phyloP scores from a whole-genome alignment of 2,329 filamentous ascomycete genomes.

The Endocalyx cinctus region DNA sequence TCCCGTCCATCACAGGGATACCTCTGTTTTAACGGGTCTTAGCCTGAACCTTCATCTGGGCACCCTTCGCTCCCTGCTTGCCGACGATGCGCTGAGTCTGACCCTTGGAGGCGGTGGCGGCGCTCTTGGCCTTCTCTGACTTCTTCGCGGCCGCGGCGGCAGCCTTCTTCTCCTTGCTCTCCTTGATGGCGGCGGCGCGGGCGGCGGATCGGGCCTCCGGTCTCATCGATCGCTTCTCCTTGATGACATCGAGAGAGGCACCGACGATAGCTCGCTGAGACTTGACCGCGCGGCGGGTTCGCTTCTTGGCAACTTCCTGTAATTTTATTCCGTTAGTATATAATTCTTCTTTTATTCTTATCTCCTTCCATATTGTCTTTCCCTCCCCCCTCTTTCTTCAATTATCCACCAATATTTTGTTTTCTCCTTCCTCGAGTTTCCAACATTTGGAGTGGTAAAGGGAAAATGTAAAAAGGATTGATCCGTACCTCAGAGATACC shows the following conservation, averaged over 20 bases:
- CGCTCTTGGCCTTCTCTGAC: conserved; percentile 97
- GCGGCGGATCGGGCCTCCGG: conserved; percentile 93
- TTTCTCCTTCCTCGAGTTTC: too few species aligned
- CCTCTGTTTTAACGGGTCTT: conserved; percentile 76
- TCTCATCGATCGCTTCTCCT: conserved; percentile 93
- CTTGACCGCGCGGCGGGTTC: conserved; percentile 96
- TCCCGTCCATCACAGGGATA: conserved; percentile 1
- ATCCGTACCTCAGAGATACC: conserved; percentile 97
- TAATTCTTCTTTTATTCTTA: not conserved
- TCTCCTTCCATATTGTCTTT: conserved; percentile 1
- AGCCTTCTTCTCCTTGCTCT: conserved; percentile 97
- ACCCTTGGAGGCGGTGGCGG: conserved; percentile 69
- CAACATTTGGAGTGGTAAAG: too few species aligned
- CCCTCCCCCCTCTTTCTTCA: too few species aligned
- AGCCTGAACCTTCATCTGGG: conserved; percentile 77
- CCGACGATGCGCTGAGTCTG: conserved; percentile 76
- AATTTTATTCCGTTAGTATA: conserved; percentile 33
- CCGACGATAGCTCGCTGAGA: conserved; percentile 97
- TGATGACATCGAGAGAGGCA: conserved; percentile 99
- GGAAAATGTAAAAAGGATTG: conserved; percentile 5
- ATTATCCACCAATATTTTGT: too few species aligned
- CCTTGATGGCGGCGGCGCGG: conserved; percentile 86
- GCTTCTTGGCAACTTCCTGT: conserved; percentile 99
- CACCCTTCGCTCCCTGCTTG: conserved; percentile 97
- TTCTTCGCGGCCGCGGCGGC: conserved; percentile 89